A percentile compares a stretch with the other conserved stretches of the same genome.
Evolutionary conservation across 1,139 yeast genomes (phyloP).

Genomic region (Scheffersomyces segobiensis): DNA sequence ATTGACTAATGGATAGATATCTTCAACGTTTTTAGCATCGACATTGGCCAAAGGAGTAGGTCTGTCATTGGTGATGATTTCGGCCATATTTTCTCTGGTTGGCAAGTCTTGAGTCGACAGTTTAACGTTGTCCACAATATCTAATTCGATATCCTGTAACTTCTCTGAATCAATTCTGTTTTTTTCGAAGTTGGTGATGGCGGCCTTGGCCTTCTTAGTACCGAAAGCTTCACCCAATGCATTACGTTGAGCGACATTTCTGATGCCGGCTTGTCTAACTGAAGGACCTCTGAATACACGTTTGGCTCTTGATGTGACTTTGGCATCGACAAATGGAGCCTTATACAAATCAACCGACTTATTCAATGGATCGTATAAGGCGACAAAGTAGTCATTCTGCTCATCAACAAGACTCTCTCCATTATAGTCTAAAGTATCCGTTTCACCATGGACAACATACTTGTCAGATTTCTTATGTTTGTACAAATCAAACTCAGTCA

Average conservation of each 20-base stretch:
- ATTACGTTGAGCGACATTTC: constrained; percentile 62
- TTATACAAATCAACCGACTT: constrained; percentile 62
- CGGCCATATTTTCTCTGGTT: constrained; percentile 57
- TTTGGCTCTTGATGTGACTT: constrained; percentile 55
- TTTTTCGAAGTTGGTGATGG: constrained; percentile 76
- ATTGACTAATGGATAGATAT: constrained; percentile 71
- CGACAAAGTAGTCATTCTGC: constrained; percentile 54
- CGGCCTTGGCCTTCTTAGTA: constrained; percentile 92
- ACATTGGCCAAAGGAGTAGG: constrained; percentile 81
- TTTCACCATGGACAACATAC: constrained; percentile 74
- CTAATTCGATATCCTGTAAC: constrained; percentile 71
- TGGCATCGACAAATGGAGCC: constrained; percentile 58
- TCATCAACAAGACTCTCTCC: constrained; percentile 55
- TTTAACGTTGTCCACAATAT: constrained; percentile 79
- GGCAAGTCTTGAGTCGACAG: constrained; percentile 74
- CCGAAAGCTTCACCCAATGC: constrained; percentile 96
- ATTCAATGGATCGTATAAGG: constrained; percentile 64
- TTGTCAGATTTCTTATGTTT: constrained; percentile 50
- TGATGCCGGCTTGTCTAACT: constrained; percentile 56
- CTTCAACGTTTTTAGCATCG: constrained; percentile 78
- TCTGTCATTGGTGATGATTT: constrained; percentile 60
- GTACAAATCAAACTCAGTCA: constrained; percentile 64
- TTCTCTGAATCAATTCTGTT: constrained; percentile 85
- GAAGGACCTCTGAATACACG: constrained; percentile 59
- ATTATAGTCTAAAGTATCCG: constrained; percentile 67